Evolutionary conservation across 2,329 filamentous ascomycete species (phyloP).

Genomic region (Parastagonospora avenae): DNA sequence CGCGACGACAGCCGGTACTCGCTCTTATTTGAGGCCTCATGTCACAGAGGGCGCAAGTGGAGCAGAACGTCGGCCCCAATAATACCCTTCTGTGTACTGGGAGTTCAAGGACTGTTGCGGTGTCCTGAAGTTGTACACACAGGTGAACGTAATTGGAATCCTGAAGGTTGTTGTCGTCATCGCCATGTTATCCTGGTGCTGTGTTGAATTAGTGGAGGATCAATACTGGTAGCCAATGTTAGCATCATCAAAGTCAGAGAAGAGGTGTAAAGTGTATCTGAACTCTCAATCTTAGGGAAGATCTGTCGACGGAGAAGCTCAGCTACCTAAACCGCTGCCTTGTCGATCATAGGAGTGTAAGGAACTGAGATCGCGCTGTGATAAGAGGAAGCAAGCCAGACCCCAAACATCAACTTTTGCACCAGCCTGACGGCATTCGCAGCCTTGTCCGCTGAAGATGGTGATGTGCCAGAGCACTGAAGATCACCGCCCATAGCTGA

Average conservation of each 20-base stretch:
- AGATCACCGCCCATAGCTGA: background rate
- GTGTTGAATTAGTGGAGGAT: too few species aligned
- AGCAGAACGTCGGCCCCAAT: too few species aligned
- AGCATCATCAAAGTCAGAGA: background rate
- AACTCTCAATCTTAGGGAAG: background rate
- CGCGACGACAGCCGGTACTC: too few species aligned
- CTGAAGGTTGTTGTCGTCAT: too few species aligned
- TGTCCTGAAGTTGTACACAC: too few species aligned
- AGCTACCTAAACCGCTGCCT: background rate
- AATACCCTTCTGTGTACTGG: too few species aligned
- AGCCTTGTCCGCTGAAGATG: background rate
- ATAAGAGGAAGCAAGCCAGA: background rate
- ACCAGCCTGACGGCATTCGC: constrained; percentile 1
- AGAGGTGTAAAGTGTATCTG: background rate
- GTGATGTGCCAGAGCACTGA: constrained; percentile 1
- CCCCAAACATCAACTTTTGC: constrained; percentile 5
- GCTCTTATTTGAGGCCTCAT: too few species aligned
- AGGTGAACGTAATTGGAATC: too few species aligned
- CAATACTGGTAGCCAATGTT: background rate
- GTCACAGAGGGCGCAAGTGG: too few species aligned
- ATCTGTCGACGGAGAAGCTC: background rate
- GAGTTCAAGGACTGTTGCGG: too few species aligned
- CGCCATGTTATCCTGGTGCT: too few species aligned
- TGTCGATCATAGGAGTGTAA: background rate
- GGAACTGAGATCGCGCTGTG: background rate